Conservation (phyloP, 495 filamentous ascomycete species). For the Aspergillus cavernicola region DNA sequence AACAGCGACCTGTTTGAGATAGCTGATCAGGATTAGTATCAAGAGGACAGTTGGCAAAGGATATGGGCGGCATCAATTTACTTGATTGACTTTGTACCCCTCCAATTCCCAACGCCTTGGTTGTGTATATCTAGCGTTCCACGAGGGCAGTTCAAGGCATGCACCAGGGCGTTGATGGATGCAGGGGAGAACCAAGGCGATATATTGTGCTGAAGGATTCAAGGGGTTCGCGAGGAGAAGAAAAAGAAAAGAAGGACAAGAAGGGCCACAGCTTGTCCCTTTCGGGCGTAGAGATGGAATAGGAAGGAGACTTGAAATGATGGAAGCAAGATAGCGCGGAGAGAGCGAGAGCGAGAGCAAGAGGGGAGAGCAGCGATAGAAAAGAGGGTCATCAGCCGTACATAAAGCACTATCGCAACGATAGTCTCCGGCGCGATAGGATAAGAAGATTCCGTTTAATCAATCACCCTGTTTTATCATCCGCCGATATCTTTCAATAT, state of each 20-base stretch:
- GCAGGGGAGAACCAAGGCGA: not conserved
- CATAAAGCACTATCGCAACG: slow-evolving; percentile 5
- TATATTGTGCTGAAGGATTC: not conserved
- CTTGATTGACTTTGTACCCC: not conserved
- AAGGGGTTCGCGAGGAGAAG: slow-evolving; percentile 1
- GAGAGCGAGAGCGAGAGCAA: not conserved
- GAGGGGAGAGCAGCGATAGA: slow-evolving; percentile 6
- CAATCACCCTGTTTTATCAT: slow-evolving; percentile 11
- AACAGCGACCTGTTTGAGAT: not conserved
- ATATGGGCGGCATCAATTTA: not conserved
- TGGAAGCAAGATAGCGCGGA: not conserved
- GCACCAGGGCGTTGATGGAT: not conserved
- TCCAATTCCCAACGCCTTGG: not conserved
- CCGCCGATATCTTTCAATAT: slow-evolving; percentile 2
- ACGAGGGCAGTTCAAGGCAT: not conserved
- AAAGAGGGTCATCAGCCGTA: slow-evolving; percentile 1
- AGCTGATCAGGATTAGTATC: not conserved
- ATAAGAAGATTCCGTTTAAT: not conserved
- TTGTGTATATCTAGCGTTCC: not conserved
- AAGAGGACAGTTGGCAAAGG: not conserved
- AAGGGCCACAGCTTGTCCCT: slow-evolving; percentile 2
- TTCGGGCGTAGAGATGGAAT: not conserved
- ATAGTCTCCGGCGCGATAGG: slow-evolving; percentile 15
- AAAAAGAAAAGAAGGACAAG: slow-evolving; percentile 8
- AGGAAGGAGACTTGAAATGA: slow-evolving; percentile 3